Evolutionary conservation across 179 eudicot genomes (phyloP).

Genomic region (Silene vulgaris): DNA sequence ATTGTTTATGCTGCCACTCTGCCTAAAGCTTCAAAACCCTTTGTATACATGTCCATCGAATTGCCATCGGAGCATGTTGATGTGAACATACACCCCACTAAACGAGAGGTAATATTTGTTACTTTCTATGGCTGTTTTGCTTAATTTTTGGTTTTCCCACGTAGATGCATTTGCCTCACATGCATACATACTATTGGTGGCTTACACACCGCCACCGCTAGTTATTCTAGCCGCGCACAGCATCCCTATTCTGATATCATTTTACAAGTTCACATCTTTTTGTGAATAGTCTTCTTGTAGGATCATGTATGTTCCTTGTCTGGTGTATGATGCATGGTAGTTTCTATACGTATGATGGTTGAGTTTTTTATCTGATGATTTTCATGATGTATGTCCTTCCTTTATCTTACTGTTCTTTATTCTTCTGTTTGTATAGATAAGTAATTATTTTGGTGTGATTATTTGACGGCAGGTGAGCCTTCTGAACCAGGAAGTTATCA

Average conservation of each 20-base stretch:
- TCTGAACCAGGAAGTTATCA: constrained; percentile 85
- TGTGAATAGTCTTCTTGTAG: neutral
- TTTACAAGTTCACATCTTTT: neutral
- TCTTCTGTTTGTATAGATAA: constrained; percentile 5
- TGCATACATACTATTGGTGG: neutral
- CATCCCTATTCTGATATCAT: neutral
- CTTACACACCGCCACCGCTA: neutral
- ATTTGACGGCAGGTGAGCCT: constrained; percentile 70
- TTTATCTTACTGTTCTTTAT: constrained; percentile 8
- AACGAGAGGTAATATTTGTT: constrained; percentile 63
- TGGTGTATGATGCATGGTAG: neutral
- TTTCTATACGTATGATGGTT: constrained; percentile 6
- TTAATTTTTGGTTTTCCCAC: neutral
- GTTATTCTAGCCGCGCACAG: neutral
- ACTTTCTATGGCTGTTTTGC: neutral
- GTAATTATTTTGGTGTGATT: constrained; percentile 13
- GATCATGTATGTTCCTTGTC: constrained; percentile 1
- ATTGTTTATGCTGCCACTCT: constrained; percentile 88
- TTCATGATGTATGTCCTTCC: neutral
- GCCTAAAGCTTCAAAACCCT: constrained; percentile 98
- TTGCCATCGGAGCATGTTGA: constrained; percentile 93
- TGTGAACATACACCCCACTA: constrained; percentile 97
- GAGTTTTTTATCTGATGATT: constrained; percentile 11
- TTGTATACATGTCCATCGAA: constrained; percentile 79
- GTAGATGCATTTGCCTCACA: neutral